Percentiles rank a stretch among this genome's conserved stretches.
Evolutionary conservation across 805 yeast genomes (phyloP).

Genomic region (Teunomyces panamensis): DNA sequence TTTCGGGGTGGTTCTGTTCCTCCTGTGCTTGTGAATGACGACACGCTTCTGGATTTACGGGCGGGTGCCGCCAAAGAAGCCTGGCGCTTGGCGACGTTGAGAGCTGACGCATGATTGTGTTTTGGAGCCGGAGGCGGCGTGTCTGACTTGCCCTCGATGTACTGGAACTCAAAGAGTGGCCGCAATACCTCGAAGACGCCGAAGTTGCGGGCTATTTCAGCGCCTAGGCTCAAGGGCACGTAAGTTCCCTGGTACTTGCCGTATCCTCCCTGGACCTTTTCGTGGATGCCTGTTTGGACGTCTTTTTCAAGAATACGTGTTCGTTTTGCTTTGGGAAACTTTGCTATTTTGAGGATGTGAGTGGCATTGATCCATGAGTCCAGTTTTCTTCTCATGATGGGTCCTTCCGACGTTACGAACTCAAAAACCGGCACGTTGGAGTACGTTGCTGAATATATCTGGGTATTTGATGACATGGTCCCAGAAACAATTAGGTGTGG

Average conservation of each 20-base stretch:
- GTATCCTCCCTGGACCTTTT: conserved; percentile 70
- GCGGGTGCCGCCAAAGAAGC: conserved; percentile 10
- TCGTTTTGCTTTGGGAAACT: conserved; percentile 61
- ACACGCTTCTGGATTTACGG: conserved; percentile 15
- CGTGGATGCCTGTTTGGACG: conserved; percentile 61
- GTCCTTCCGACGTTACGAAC: conserved; percentile 65
- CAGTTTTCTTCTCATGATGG: conserved; percentile 61
- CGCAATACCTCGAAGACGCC: conserved; percentile 49
- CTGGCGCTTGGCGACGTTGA: conserved; percentile 36
- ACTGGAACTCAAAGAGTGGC: conserved; percentile 26
- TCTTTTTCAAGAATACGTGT: conserved; percentile 64
- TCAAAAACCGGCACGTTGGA: conserved; percentile 71
- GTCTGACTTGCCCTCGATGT: conserved; percentile 38
- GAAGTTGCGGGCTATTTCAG: conserved; percentile 36
- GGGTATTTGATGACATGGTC: conserved; percentile 10
- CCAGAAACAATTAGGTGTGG: not conserved
- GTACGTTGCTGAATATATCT: conserved; percentile 68
- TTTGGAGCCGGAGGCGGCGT: conserved; percentile 49
- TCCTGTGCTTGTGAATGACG: conserved; percentile 12
- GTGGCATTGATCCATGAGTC: conserved; percentile 74
- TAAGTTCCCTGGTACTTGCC: conserved; percentile 61
- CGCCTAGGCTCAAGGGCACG: conserved; percentile 42
- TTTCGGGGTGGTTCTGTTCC: conserved; percentile 35
- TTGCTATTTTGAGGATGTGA: conserved; percentile 66
- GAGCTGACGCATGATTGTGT: conserved; percentile 45